Conservation (phyloP, 331 rosid genomes). For the Malus hybrid region DNA sequence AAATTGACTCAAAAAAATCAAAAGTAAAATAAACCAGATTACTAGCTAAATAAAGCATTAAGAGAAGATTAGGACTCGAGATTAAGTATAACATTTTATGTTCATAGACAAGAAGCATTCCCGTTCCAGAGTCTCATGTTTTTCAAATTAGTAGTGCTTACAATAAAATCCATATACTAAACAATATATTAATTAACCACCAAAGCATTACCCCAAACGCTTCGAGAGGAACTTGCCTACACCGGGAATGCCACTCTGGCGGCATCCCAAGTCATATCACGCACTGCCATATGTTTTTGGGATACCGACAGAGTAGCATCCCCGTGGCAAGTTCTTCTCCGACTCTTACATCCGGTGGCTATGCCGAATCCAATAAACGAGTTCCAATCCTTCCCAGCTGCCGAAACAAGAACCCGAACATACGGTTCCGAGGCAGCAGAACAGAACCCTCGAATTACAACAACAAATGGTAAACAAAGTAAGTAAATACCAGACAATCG, state of each 20-base stretch:
- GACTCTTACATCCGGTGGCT: slow-evolving; percentile 23
- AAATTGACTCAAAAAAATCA: background rate
- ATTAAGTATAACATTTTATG: slow-evolving; percentile 29
- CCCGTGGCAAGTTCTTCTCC: too few relatives aligned
- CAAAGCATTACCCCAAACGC: slow-evolving; percentile 15
- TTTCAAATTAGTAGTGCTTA: slow-evolving; percentile 38
- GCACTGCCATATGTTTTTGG: too few relatives aligned
- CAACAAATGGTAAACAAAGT: slow-evolving; percentile 28
- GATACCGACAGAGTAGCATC: too few relatives aligned
- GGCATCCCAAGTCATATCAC: too few relatives aligned
- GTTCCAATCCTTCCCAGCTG: slow-evolving; percentile 26
- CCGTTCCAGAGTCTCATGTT: slow-evolving; percentile 22
- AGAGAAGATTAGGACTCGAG: too few relatives aligned
- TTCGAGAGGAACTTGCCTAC: too few relatives aligned
- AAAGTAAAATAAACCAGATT: background rate
- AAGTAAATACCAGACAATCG: slow-evolving; percentile 40
- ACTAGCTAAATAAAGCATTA: too few relatives aligned
- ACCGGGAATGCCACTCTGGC: too few relatives aligned
- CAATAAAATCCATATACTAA: slow-evolving; percentile 32
- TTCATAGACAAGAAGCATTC: slow-evolving; percentile 35
- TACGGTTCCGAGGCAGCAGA: slow-evolving; percentile 8
- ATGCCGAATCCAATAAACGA: slow-evolving; percentile 34
- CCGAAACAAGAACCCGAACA: background rate
- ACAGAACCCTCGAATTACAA: slow-evolving; percentile 36
- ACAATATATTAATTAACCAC: slow-evolving; percentile 34